Base-by-base conservation (phyloP, 306 rosid species). In the Arachis hypogaea region DNA sequence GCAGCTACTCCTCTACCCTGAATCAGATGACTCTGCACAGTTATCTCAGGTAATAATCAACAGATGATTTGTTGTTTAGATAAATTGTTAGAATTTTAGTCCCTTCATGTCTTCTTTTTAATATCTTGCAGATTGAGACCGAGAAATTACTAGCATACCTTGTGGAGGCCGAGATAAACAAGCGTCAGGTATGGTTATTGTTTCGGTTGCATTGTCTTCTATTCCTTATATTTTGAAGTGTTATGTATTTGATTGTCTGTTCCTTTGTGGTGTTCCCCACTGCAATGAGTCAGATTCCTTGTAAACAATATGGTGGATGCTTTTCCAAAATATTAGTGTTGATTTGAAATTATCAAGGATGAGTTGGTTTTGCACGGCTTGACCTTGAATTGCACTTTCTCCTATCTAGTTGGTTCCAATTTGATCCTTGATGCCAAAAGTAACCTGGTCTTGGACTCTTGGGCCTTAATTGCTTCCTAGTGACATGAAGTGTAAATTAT, bases 1-100 rank as follows among this genome's bases (percentile, higher is more conserved):
- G 64, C 89, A 95, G 98, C 82, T 95, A 65, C 96, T 95, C 29
- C 96, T 95, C 68, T 78, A 90, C 65, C 99, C 99, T 1, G 99
- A 95, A 82, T 95, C 99, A 11, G 99, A 92, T 87, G 96, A 95
- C 76, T 95, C 99, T 55, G 99, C 99, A 33, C 99, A 95, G 75
- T 77, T 95, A 73, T 95, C 99, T 60, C 99, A 95, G 99, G 99
- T 95, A 88, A 77, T 57, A 44, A 42, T 63, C 65, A 54, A 14
- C 5, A 11, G 68, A 67, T 80, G 30, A 11, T 61, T 60, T 72
- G 38, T 58, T 56, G 10, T 82, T 59, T 28, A 36, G 69, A 10
- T 9, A 16, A 58, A 43, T 40, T 46, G 41, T 63, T 59, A 44
- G 65, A 71, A 65, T 49, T 66, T 59, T 59, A 75, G 74, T 52